These are phyloP conservation scores for Oidiodendron maius DNA, from an alignment of 495 filamentous ascomycete genomes.

Conservation along the genomic window DNA sequence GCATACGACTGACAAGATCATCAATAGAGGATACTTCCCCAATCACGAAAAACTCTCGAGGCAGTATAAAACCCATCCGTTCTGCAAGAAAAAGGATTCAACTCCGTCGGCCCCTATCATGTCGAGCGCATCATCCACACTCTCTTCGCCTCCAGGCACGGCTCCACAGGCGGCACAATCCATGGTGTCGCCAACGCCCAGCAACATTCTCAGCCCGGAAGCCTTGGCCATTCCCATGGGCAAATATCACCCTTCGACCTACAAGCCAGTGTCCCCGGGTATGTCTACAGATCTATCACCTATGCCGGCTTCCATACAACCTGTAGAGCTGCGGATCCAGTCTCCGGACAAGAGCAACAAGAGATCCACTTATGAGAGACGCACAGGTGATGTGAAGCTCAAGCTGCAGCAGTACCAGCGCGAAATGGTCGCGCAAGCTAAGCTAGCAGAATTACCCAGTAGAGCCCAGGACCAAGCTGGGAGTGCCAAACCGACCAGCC, in stretches of 20 bases:
- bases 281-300: conserved; percentile 5
- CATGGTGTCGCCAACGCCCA: not conserved
- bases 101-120: conserved; percentile 8
- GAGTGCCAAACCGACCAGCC: conserved; percentile 44
- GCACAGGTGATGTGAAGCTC: conserved; percentile 35
- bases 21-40: conserved; percentile 46
- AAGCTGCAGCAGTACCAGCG: conserved; percentile 53
- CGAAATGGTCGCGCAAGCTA: conserved; percentile 52
- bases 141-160: conserved; percentile 1
- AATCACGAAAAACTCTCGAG: conserved; percentile 34
- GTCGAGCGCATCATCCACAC: conserved; percentile 7
- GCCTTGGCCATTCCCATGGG: conserved; percentile 34
- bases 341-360: conserved; percentile 7
- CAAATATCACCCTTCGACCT: conserved; percentile 52
- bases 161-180: not conserved
- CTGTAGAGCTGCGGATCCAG: conserved; percentile 8
- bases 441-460: conserved; percentile 29
- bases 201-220: conserved; percentile 1
- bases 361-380: conserved; percentile 27
- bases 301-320: not conserved
- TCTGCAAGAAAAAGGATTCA: not conserved
- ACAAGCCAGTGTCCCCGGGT: conserved; percentile 22
- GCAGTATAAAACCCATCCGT: conserved; percentile 9
- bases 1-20: conserved; percentile 1
- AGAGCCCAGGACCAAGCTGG: conserved; percentile 19